These are phyloP conservation scores for Exophiala sideris DNA, from an alignment of 2,329 filamentous ascomycete species.

Conservation along the genomic window DNA sequence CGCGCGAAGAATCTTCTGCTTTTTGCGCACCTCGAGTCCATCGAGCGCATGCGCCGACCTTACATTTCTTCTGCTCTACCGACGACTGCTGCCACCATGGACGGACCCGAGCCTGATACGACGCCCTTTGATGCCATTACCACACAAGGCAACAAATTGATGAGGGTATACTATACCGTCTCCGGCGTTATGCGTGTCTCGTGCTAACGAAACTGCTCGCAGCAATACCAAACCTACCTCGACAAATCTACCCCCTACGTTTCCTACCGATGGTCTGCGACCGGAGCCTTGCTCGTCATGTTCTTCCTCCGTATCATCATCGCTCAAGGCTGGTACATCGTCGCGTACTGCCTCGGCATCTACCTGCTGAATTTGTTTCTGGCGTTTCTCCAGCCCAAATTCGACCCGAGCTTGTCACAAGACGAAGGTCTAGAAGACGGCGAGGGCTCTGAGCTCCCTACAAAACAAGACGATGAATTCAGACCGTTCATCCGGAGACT, in stretches of 20 bases:
- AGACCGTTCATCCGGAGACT: slow-evolving; percentile 92
- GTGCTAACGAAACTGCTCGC: slow-evolving; percentile 21
- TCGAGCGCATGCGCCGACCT: slow-evolving; percentile 22
- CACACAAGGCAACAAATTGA: slow-evolving; percentile 64
- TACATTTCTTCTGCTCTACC: slow-evolving; percentile 15
- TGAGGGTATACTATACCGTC: slow-evolving; percentile 38
- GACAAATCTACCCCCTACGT: slow-evolving; percentile 91
- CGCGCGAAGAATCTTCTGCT: neutral
- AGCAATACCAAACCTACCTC: slow-evolving; percentile 93
- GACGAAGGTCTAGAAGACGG: slow-evolving; percentile 98
- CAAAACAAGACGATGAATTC: slow-evolving; percentile 96
- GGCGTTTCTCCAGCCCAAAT: slow-evolving; percentile 96
- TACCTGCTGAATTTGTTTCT: slow-evolving; percentile 99
- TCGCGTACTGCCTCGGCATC: slow-evolving; percentile 95
- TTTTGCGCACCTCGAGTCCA: neutral
- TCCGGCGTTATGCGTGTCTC: neutral
- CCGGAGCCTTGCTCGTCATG: slow-evolving; percentile 67
- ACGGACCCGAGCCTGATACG: slow-evolving; percentile 79
- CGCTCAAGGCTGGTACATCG: slow-evolving; percentile 98
- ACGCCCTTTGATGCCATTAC: slow-evolving; percentile 89
- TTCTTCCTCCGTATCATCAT: slow-evolving; percentile 89
- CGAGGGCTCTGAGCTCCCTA: slow-evolving; percentile 71
- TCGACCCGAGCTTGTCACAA: slow-evolving; percentile 92
- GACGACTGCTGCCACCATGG: slow-evolving; percentile 56
- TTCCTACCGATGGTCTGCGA: slow-evolving; percentile 84